Conservation (phyloP, 2,329 filamentous ascomycete species). For the Trichoderma pleuroti region DNA sequence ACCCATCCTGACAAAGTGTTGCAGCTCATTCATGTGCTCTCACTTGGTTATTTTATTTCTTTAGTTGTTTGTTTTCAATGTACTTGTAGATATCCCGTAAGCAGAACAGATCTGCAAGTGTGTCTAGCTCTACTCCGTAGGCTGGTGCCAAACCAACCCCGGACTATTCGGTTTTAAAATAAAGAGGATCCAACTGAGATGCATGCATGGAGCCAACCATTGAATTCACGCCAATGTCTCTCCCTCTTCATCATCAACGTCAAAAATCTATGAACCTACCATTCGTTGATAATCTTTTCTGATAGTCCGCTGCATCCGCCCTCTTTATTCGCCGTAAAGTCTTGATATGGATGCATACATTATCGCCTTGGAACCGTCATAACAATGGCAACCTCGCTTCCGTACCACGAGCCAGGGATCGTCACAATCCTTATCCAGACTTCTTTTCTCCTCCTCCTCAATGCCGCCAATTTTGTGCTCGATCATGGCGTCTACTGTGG, state of each 20-base stretch:
- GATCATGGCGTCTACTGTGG: constrained; percentile 65
- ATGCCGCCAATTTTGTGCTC: constrained; percentile 53
- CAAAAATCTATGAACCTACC: neutral
- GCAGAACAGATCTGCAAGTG: neutral
- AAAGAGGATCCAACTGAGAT: neutral
- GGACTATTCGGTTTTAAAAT: neutral
- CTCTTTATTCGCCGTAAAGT: too few species aligned
- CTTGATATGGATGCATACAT: neutral
- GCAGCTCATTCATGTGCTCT: neutral
- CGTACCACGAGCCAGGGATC: constrained; percentile 63
- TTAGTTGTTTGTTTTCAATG: neutral
- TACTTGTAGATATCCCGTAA: neutral
- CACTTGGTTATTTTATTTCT: neutral
- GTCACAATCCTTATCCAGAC: constrained; percentile 55
- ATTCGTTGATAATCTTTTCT: neutral
- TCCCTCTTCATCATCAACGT: neutral
- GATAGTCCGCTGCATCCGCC: neutral
- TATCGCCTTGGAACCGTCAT: neutral
- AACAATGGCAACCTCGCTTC: constrained; percentile 26
- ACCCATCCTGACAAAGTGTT: neutral
- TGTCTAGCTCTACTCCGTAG: neutral
- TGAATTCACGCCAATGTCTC: neutral
- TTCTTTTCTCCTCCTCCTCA: constrained; percentile 61
- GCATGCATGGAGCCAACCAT: neutral
- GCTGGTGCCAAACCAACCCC: neutral